Base-by-base conservation (phyloP, 2,329 filamentous ascomycete species). In the Xylaria multiplex region DNA sequence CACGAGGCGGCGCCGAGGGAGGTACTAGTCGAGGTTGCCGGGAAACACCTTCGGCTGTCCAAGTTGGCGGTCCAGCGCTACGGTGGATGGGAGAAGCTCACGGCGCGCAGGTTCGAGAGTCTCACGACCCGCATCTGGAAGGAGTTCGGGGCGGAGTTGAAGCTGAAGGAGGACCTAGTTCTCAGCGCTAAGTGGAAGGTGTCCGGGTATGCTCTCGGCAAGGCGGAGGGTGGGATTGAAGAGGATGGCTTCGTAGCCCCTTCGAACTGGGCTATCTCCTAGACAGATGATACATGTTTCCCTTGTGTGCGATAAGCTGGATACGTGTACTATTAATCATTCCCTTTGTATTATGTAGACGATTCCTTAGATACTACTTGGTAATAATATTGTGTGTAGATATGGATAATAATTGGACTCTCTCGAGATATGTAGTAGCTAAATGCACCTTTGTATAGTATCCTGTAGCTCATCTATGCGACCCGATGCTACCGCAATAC, bases 11-110 rank as follows among this genome's bases (percentile, higher is more conserved):
- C 60, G 7, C 59, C 66, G 9, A 35, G 66, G 14, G 66, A 66
- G 55, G 55, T 68, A 5, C 43, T 68, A 7, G 59, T 68, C 14
- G 50, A 56, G n/a, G 55, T 68, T 16, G 66, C 66, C 4, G 55
- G 66, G 22, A 68, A 68, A 24, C 66, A 68, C 22, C 45, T 68
- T 40, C 13, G 59, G 22, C 8, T 66, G 19, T 55, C 66, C 2
- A 66, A 60, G 32, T n/a, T 68, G 55, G 66, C 66, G 4, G 63
- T 66, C n/a, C 66, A 68, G 52, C 59, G 66, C 27, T 66, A 59
- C 32, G 66, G 66, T 13, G 63, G 55, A 13, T 63, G 53, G 63
- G 63, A 66, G n/a, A 56, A 46, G 40, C 54, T 60, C 6, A 48
- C 19, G 0, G 46, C 24, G n/a, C 66, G 66, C 8, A 58, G 63